These are phyloP conservation scores for Cicer judaicum DNA, from an alignment of 306 rosid genomes.

Conservation along the genomic window DNA sequence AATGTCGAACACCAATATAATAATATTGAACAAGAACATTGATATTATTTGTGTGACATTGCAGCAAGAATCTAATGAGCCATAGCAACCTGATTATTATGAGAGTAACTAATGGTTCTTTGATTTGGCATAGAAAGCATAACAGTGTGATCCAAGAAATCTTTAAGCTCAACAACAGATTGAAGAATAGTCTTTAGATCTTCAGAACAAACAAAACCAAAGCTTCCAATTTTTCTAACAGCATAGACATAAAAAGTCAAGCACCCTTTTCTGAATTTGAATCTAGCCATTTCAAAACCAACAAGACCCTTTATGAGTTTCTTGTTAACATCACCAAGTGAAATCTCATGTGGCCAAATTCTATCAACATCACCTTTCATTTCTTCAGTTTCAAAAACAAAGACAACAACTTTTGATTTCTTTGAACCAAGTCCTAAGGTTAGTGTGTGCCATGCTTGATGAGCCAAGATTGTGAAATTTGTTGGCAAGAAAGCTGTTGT, in stretches of 20 bases:
- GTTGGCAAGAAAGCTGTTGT: conserved; percentile 88
- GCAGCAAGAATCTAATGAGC: conserved; percentile 61
- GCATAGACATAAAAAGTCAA: conserved; percentile 91
- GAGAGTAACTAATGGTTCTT: conserved; percentile 69
- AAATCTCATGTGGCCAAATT: conserved; percentile 79
- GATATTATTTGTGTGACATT: no score
- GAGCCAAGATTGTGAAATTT: conserved; percentile 93
- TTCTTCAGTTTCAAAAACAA: conserved; percentile 74
- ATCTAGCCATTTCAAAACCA: conserved; percentile 89
- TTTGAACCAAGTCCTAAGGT: conserved; percentile 96
- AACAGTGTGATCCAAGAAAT: conserved; percentile 93
- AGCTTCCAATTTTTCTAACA: conserved; percentile 68
- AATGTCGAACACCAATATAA: no score
- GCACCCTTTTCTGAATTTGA: conserved; percentile 96
- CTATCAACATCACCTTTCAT: conserved; percentile 69
- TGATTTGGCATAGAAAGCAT: conserved; percentile 96
- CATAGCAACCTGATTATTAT: conserved; percentile 64
- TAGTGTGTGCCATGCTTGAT: conserved; percentile 96
- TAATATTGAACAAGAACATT: no score
- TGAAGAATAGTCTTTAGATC: conserved; percentile 76
- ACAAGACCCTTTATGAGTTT: conserved; percentile 69
- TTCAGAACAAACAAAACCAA: conserved; percentile 69
- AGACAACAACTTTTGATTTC: conserved; percentile 79
- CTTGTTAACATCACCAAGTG: conserved; percentile 90
- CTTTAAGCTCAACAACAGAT: conserved; percentile 84